These are phyloP conservation scores for Trichosporon coremiiforme DNA, from an alignment of 1,284 basidiomycete species.

Conservation along the genomic window DNA sequence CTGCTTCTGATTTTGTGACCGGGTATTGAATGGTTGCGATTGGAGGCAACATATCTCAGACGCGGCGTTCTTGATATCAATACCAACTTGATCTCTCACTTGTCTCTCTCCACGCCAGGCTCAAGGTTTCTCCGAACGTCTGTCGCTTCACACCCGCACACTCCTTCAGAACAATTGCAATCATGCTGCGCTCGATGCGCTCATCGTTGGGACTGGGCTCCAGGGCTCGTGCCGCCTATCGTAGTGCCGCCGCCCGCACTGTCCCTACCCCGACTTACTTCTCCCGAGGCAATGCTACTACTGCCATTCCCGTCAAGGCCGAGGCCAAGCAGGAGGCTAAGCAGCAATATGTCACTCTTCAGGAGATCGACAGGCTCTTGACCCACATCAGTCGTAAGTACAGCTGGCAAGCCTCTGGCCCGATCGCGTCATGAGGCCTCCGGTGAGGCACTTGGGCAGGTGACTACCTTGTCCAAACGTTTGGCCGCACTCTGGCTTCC, in stretches of 20 bases:
- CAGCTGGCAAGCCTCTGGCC: background rate
- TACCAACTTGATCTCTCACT: background rate
- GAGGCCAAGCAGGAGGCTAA: slow-evolving; percentile 29
- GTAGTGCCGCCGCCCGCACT: background rate
- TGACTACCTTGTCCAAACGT: background rate
- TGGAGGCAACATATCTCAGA: background rate
- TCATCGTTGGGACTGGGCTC: slow-evolving; percentile 3
- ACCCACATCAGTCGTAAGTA: slow-evolving; percentile 50
- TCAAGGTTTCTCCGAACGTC: background rate
- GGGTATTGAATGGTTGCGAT: background rate
- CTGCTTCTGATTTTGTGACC: slow-evolving; percentile 14
- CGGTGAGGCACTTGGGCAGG: background rate
- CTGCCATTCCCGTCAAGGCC: background rate
- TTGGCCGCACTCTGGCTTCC: too few relatives aligned
- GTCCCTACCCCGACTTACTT: background rate
- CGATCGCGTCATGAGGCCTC: background rate
- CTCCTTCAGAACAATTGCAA: background rate
- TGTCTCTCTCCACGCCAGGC: background rate
- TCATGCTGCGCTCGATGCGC: slow-evolving; percentile 16
- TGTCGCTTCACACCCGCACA: background rate
- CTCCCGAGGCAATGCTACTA: slow-evolving; percentile 14
- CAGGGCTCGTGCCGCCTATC: slow-evolving; percentile 3
- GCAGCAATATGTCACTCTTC: slow-evolving; percentile 46
- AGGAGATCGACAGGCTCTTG: slow-evolving; percentile 53
- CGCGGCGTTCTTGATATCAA: background rate